phyloP scores from a whole-genome alignment of 2,329 filamentous ascomycete species.

The Lachnellula cervina region DNA sequence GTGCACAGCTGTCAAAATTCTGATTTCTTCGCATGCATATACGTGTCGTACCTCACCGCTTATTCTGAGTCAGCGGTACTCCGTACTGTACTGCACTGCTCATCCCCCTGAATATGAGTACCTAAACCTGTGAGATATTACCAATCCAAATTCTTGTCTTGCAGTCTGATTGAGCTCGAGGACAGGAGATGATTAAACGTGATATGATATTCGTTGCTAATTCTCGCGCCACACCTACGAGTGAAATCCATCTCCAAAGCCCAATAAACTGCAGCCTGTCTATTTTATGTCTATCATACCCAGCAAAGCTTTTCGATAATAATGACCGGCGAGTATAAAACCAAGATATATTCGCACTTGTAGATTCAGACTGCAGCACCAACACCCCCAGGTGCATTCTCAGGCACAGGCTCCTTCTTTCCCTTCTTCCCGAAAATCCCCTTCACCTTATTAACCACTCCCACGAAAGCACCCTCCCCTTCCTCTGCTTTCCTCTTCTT shows the following conservation, averaged over 20 bases:
- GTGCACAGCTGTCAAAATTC: neutral
- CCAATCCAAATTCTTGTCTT: neutral
- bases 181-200: too few relatives aligned
- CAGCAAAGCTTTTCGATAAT: neutral
- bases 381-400: neutral
- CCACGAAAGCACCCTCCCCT: neutral
- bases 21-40: neutral
- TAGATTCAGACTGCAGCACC: neutral
- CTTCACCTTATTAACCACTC: neutral
- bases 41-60: neutral
- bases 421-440: neutral
- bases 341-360: neutral
- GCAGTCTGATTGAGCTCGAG: too few relatives aligned
- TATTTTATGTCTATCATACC: neutral
- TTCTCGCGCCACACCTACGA: neutral
- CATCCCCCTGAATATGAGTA: neutral
- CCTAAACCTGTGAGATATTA: neutral
- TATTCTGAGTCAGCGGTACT: neutral
- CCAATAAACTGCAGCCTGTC: neutral
- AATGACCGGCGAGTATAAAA: neutral
- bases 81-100: neutral
- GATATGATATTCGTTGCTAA: too few relatives aligned
- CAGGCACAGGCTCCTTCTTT: neutral
- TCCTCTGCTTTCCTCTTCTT: neutral
- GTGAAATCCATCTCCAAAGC: neutral